Percentiles rank a stretch among this genome's conserved stretches.
phyloP scores from a whole-genome alignment of 176 grass and related monocot genomes.

The Metroxylon sagu region DNA sequence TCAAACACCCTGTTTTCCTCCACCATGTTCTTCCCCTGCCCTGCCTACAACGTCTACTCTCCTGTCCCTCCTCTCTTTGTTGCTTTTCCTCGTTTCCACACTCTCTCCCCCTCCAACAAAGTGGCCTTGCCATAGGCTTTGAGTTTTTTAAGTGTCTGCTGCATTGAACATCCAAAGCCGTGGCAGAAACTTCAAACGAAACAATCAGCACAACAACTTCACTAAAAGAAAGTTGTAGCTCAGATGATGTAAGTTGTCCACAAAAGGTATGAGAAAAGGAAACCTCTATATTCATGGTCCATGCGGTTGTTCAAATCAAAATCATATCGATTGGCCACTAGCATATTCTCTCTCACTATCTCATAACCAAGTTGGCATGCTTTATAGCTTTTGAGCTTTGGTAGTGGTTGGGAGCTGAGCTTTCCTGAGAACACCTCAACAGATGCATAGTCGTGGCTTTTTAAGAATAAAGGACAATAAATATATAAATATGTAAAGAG shows the following conservation, averaged over 20 bases:
- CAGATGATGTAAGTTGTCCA: no score
- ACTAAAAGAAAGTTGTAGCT: no score
- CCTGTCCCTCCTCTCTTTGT: not conserved
- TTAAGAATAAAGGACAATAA: not conserved
- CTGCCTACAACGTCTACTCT: not conserved
- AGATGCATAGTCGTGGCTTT: not conserved
- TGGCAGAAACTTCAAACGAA: no score
- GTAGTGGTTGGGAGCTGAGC: not conserved
- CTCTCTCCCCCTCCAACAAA: not conserved
- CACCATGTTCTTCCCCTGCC: conserved; percentile 2
- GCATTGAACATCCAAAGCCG: not conserved
- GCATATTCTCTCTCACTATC: not conserved
- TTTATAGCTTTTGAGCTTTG: not conserved
- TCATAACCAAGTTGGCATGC: not conserved
- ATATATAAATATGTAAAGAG: not conserved
- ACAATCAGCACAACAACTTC: no score
- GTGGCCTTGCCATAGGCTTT: not conserved
- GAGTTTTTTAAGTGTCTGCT: not conserved
- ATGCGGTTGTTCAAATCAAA: not conserved
- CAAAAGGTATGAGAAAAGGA: not conserved
- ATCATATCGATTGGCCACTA: not conserved
- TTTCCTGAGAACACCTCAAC: conserved; percentile 3
- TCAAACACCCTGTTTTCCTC: conserved; percentile 8
- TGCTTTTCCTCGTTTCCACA: not conserved
- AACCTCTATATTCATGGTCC: not conserved